Percentiles rank a stretch among this genome's conserved stretches.
Evolutionary conservation across 352 stramenopile species (phyloP).

Genomic region (Pythium folliculosum): DNA sequence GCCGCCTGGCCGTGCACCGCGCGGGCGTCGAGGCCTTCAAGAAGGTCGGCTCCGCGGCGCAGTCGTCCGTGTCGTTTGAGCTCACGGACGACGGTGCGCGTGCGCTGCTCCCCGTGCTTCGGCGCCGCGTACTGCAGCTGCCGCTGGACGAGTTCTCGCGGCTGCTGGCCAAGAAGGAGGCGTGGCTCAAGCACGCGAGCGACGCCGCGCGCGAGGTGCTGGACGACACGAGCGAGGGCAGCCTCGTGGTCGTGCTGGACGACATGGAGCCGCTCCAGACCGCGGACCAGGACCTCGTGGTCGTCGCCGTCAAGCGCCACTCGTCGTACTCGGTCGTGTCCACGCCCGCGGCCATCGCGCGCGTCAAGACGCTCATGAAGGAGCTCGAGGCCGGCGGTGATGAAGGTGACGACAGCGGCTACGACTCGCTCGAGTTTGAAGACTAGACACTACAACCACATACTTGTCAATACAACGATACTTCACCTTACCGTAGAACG

Average conservation of each 20-base stretch:
- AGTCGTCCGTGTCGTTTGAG: slow-evolving; percentile 32
- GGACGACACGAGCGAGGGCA: slow-evolving; percentile 56
- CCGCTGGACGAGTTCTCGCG: slow-evolving; percentile 66
- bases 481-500: too few relatives aligned
- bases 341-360: slow-evolving; percentile 54
- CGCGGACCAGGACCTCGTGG: slow-evolving; percentile 64
- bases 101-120: slow-evolving; percentile 53
- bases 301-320: slow-evolving; percentile 67
- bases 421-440: slow-evolving; percentile 81
- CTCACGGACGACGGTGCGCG: slow-evolving; percentile 71
- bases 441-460: too few relatives aligned
- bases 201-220: slow-evolving; percentile 52
- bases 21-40: slow-evolving; percentile 55
- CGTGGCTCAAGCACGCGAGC: slow-evolving; percentile 79
- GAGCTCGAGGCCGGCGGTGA: slow-evolving; percentile 64
- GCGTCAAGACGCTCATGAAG: slow-evolving; percentile 71
- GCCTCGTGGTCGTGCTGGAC: slow-evolving; percentile 67
- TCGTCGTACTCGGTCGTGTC: slow-evolving; percentile 79
- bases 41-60: slow-evolving; percentile 18
- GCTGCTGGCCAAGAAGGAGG: slow-evolving; percentile 65
- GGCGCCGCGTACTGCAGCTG: slow-evolving; percentile 45
- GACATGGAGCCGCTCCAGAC: slow-evolving; percentile 84
- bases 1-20: slow-evolving; percentile 61
- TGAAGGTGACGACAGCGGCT: slow-evolving; percentile 60
- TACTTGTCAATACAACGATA: too few relatives aligned